Evolutionary conservation across 768 basidiomycete genomes (phyloP).

Genomic region (Termitomyces sp.): DNA sequence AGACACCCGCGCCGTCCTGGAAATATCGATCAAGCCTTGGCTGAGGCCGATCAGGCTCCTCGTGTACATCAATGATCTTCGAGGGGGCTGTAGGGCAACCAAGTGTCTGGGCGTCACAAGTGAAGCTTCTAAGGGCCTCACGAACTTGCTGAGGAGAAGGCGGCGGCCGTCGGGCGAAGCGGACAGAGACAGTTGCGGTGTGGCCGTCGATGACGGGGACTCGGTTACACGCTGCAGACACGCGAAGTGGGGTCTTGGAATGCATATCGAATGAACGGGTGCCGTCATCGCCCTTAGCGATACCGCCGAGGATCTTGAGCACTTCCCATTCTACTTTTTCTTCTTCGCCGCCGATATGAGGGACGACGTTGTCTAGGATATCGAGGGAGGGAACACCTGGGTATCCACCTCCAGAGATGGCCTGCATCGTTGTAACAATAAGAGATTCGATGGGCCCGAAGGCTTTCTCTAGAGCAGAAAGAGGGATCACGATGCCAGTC

Average conservation of each 20-base stretch:
- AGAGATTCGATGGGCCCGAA: constrained; percentile 94
- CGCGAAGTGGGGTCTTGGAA: constrained; percentile 67
- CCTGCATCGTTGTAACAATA: constrained; percentile 94
- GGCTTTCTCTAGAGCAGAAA: constrained; percentile 80
- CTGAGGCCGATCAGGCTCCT: constrained; percentile 89
- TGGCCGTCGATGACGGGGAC: constrained; percentile 97
- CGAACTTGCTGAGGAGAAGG: constrained; percentile 86
- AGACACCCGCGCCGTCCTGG: constrained; percentile 88
- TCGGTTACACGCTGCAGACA: constrained; percentile 91
- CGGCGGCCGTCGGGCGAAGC: constrained; percentile 74
- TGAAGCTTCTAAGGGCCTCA: constrained; percentile 70
- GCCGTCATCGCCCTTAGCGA: constrained; percentile 51
- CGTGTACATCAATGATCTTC: constrained; percentile 86
- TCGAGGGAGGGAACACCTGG: constrained; percentile 88
- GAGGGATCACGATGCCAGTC: constrained; percentile 88
- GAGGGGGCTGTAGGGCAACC: constrained; percentile 83
- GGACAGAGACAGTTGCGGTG: constrained; percentile 82
- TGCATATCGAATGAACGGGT: constrained; percentile 80
- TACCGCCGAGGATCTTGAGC: constrained; percentile 89
- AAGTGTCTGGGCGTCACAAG: constrained; percentile 67
- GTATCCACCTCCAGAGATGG: constrained; percentile 97
- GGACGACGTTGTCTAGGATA: constrained; percentile 94
- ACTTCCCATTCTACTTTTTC: constrained; percentile 99
- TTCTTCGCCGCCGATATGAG: constrained; percentile 89
- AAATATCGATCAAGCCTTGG: constrained; percentile 87